Evolutionary conservation across 192 early-diverging fungal species (phyloP).

Genomic region (Rhizophlyctis rosea): DNA sequence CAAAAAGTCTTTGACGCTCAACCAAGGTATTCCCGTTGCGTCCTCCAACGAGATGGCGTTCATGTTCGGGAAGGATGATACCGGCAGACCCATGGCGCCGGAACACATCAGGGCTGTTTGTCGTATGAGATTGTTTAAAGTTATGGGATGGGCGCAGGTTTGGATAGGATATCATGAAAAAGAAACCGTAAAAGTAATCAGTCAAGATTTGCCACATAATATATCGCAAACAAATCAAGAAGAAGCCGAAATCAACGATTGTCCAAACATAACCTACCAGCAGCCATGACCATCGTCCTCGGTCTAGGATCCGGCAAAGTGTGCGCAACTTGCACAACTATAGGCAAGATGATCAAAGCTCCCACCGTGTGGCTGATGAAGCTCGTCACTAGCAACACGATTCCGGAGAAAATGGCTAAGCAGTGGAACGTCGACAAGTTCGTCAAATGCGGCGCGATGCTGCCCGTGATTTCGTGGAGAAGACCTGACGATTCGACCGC

Average conservation of each 20-base stretch:
- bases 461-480: slow-evolving; percentile 69
- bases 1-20: slow-evolving; percentile 81
- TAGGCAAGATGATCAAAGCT: slow-evolving; percentile 92
- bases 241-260: neutral
- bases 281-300: slow-evolving; percentile 77
- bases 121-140: slow-evolving; percentile 27
- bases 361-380: slow-evolving; percentile 97
- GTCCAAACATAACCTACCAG: slow-evolving; percentile 36
- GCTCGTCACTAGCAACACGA: slow-evolving; percentile 81
- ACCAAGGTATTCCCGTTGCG: slow-evolving; percentile 76
- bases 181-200: neutral
- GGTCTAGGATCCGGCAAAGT: slow-evolving; percentile 74
- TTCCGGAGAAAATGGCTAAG: slow-evolving; percentile 68
- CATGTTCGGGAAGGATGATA: slow-evolving; percentile 97
- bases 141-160: too few relatives aligned
- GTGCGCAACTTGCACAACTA: slow-evolving; percentile 85
- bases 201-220: neutral
- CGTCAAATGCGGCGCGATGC: slow-evolving; percentile 63
- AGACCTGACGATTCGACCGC: slow-evolving; percentile 87
- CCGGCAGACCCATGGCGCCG: slow-evolving; percentile 87
- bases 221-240: too few relatives aligned
- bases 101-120: slow-evolving; percentile 78
- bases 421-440: slow-evolving; percentile 70
- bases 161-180: too few relatives aligned
- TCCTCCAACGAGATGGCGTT: slow-evolving; percentile 93